Evolutionary conservation across 345 rosid genomes (phyloP), one percentile per base, ranked within the genome.

Genomic region (Camelina laxa): DNA sequence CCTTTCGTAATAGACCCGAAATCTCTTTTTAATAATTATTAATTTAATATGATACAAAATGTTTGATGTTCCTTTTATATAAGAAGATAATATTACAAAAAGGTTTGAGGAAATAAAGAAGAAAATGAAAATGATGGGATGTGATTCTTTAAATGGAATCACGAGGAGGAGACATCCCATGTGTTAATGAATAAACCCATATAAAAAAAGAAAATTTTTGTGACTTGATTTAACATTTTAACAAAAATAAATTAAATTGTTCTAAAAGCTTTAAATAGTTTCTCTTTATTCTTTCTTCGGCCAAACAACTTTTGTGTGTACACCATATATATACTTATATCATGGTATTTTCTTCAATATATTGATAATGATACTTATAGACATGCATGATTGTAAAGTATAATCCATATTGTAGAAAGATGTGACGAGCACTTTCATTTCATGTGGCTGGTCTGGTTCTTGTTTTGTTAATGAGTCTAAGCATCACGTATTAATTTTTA

Each of bases 91-190:
- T 21, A 70, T 55, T 63, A 70, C 30, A 36, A 65, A 70, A 64
- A 44, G 45, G 36, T 33, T 35, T 27, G 50, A 57, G 16, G 9
- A 41, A 66, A 41, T 19, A 54, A 17, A 4, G 48, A 30, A 61
- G 44, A 47, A 65, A 58, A 48, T 10, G 54, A 55, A 77, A 69
- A 53, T 27, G 76, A 71, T 65, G 67, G 65, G 80, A 71, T 77
- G 80, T 59, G 76, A 70, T 77, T 77, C 80, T 77, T 70, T 70
- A 64, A 65, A 58, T 70, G 73, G 76, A 71, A 77, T 77, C 80
- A 71, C 80, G 80, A 77, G 80, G 80, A 48, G 67, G 80, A 65
- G 41, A 77, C 80, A 77, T 49, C 62, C 80, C 80, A 77, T 77
- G 80, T 77, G 80, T 71, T 71, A 7, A 31, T 57, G 61, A 70